A percentile compares a stretch with the other conserved stretches of the same genome.
Conservation (phyloP, 768 basidiomycete species). For the Leccinum disarticulatum region DNA sequence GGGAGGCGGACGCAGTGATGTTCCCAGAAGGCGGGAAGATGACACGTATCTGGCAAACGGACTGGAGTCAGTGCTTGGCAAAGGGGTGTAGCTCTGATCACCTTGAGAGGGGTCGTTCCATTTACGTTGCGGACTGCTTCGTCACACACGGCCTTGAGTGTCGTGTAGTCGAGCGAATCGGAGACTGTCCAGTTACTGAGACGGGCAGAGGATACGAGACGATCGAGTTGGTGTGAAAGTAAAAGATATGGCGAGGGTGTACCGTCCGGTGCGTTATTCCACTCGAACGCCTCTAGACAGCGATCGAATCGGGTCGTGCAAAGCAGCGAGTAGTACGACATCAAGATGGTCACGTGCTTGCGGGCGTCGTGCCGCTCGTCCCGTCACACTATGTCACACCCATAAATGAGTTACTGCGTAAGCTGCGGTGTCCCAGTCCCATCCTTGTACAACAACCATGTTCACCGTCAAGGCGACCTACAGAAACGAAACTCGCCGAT, state of each 20-base stretch:
- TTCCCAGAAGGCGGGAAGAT: constrained; percentile 41
- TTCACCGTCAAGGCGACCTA: constrained; percentile 84
- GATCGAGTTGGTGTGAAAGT: constrained; percentile 57
- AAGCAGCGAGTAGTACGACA: constrained; percentile 38
- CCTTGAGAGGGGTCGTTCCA: constrained; percentile 25
- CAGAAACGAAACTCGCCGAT: constrained; percentile 63
- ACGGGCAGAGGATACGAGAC: constrained; percentile 51
- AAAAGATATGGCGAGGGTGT: constrained; percentile 61
- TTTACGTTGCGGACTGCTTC: constrained; percentile 38
- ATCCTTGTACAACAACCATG: constrained; percentile 41
- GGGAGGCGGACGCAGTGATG: constrained; percentile 36
- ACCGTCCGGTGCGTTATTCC: constrained; percentile 58
- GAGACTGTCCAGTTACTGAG: constrained; percentile 50
- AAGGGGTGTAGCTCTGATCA: neutral
- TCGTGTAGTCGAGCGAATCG: constrained; percentile 36
- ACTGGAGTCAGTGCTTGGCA: neutral
- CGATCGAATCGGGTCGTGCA: constrained; percentile 63
- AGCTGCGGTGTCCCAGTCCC: constrained; percentile 21
- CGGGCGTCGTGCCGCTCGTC: neutral
- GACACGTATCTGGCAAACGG: constrained; percentile 50
- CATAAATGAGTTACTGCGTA: constrained; percentile 17
- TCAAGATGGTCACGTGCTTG: neutral
- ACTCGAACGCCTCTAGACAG: constrained; percentile 41
- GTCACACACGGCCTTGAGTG: constrained; percentile 46
- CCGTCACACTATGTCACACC: constrained; percentile 25